Evolutionary conservation across 1,284 basidiomycete genomes (phyloP), one percentile per base, ranked within the genome.

Genomic region (Sporisorium sorghi): DNA sequence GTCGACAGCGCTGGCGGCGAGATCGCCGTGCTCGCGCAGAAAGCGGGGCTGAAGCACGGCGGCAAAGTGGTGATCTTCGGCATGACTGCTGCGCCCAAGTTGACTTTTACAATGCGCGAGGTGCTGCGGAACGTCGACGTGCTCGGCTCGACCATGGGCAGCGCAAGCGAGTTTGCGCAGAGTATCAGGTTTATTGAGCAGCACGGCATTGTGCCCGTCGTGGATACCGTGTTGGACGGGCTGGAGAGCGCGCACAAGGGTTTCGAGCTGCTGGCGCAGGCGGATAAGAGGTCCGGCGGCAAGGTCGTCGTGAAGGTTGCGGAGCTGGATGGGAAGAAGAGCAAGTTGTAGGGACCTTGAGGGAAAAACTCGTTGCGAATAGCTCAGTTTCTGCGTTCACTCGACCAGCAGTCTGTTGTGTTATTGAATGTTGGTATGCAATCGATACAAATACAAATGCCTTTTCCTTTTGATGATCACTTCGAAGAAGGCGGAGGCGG

Each of bases 1-100:
- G 88, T 94, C 76, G 93, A 94, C 82, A 90, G 91, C 7, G 91
- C 88, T 2, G 93, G 93, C 5, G 92, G 91, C 2, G 89, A 92
- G 58, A 90, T 94, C 70, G 87, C 90, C 81, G 86, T 82, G n/a
- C 88, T 88, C 73, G 86, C 89, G 2, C 85, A 87, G 9, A 88
- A 87, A 55, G 81, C 90, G 1, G 80, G 81, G 3, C 86, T 94
- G n/a, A 90, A 89, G 72, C 83, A 85, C 37, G 92, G 92, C 6
- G 93, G 91, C 1, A 87, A 86, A 54, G 87, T 93, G n/a, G 90
- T 92, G 26, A 89, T 77, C 32, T 82, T 78, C 61, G 84, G 72
- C 60, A 92, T 91, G 90, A 92, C 91, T 46, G 89, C 89, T 19
- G 86, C 85, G 28, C 12, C 87, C 86, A 76, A 88, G 19, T 61